Evolutionary conservation across 2,329 filamentous ascomycete genomes (phyloP).

Genomic region (Bisporella sp.): DNA sequence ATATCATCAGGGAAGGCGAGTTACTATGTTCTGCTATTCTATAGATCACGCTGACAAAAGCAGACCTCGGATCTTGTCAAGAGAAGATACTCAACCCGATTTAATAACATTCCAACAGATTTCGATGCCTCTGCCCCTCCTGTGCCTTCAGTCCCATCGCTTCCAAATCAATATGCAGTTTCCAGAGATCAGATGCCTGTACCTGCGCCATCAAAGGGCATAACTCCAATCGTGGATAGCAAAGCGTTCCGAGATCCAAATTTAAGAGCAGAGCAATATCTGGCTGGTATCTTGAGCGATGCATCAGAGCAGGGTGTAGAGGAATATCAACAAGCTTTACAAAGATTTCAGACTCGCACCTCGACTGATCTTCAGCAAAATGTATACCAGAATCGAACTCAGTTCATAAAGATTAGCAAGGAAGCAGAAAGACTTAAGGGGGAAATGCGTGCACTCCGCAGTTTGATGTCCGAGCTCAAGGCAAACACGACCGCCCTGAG

Average conservation of each 20-base stretch:
- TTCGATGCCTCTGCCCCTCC: conserved; percentile 61
- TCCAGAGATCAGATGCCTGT: conserved; percentile 19
- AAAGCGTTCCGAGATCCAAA: conserved; percentile 74
- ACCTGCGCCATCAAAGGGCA: conserved; percentile 38
- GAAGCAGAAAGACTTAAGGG: conserved; percentile 96
- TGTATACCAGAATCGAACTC: conserved; percentile 92
- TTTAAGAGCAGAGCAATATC: conserved; percentile 73
- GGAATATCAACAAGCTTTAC: conserved; percentile 23
- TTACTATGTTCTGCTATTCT: not conserved
- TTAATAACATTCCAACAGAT: conserved; percentile 68
- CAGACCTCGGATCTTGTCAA: conserved; percentile 79
- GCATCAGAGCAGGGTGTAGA: conserved; percentile 27
- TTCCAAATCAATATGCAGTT: conserved; percentile 44
- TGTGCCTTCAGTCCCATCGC: conserved; percentile 63
- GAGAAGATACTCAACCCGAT: conserved; percentile 86
- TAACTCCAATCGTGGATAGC: conserved; percentile 57
- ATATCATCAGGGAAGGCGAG: conserved; percentile 43
- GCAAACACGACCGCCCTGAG: conserved; percentile 63
- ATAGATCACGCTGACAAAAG: conserved; percentile 4
- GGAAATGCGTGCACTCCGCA: conserved; percentile 87
- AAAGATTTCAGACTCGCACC: conserved; percentile 24
- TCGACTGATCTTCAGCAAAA: conserved; percentile 77
- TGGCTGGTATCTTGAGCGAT: conserved; percentile 33
- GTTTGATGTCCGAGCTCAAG: conserved; percentile 89
- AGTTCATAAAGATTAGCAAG: conserved; percentile 99